Conservation (phyloP, 1,284 basidiomycete genomes). For the Irpex sp. region DNA sequence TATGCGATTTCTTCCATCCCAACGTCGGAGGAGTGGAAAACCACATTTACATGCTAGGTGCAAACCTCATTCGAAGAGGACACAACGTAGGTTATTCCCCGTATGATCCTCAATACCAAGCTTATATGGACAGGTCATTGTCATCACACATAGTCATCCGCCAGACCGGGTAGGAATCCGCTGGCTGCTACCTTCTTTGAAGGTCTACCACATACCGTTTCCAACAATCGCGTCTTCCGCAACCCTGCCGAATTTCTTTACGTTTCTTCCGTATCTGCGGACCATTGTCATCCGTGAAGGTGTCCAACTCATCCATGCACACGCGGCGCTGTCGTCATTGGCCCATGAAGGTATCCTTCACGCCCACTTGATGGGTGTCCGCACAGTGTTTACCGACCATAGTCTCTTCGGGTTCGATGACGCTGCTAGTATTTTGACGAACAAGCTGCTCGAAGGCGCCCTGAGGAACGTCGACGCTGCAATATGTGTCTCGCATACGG, state of each 20-base stretch:
- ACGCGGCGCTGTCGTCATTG: slow-evolving; percentile 86
- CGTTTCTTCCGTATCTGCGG: slow-evolving; percentile 87
- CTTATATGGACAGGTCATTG: slow-evolving; percentile 67
- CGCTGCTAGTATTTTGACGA: slow-evolving; percentile 94
- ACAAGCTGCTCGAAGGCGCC: slow-evolving; percentile 88
- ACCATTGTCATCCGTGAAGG: slow-evolving; percentile 86
- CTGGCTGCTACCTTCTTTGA: slow-evolving; percentile 82
- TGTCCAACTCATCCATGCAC: slow-evolving; percentile 88
- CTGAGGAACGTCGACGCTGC: slow-evolving; percentile 91
- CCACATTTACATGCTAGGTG: slow-evolving; percentile 91
- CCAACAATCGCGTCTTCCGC: slow-evolving; percentile 86
- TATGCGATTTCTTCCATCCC: slow-evolving; percentile 97
- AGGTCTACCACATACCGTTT: slow-evolving; percentile 95
- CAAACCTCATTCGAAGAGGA: slow-evolving; percentile 79
- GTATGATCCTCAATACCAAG: background rate
- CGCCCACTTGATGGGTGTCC: slow-evolving; percentile 78
- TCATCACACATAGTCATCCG: slow-evolving; percentile 90
- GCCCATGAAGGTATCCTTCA: slow-evolving; percentile 94
- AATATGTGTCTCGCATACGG: slow-evolving; percentile 97
- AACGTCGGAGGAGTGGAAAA: slow-evolving; percentile 95
- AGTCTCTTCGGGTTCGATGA: slow-evolving; percentile 96
- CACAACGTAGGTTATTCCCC: slow-evolving; percentile 63
- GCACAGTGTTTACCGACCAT: slow-evolving; percentile 96
- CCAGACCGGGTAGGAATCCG: slow-evolving; percentile 86
- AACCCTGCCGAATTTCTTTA: slow-evolving; percentile 93